Evolutionary conservation across 257 asterid genomes (phyloP).

Genomic region (Nicotiana obtusifolia): DNA sequence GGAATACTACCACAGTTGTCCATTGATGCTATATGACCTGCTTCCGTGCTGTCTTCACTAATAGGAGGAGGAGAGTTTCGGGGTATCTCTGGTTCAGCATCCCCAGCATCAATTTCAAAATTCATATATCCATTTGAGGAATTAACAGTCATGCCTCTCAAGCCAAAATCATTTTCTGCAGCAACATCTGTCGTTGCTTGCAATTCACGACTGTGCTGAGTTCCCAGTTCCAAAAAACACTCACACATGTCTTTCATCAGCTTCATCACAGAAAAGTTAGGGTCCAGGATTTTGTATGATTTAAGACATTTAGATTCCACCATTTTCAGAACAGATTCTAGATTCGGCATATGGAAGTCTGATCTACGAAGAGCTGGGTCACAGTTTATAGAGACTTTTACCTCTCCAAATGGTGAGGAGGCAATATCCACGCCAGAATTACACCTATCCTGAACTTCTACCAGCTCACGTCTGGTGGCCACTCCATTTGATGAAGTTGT

Average conservation of each 20-base stretch:
- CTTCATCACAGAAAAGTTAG: slow-evolving; percentile 37
- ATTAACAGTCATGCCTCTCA: slow-evolving; percentile 12
- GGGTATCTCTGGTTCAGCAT: slow-evolving; percentile 19
- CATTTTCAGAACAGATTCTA: slow-evolving; percentile 37
- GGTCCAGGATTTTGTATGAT: slow-evolving; percentile 34
- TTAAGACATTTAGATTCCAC: slow-evolving; percentile 46
- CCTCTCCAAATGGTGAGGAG: slow-evolving; percentile 55
- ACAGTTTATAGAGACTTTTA: slow-evolving; percentile 42
- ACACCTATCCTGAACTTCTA: slow-evolving; percentile 21
- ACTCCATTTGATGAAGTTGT: slow-evolving; percentile 20
- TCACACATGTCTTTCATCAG: slow-evolving; percentile 58
- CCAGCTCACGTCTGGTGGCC: slow-evolving; percentile 18
- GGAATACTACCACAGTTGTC: slow-evolving; percentile 23
- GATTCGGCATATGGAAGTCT: slow-evolving; percentile 38
- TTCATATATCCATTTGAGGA: slow-evolving; percentile 22
- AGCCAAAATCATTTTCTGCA: slow-evolving; percentile 4
- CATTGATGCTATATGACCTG: slow-evolving; percentile 22
- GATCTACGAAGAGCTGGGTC: slow-evolving; percentile 31
- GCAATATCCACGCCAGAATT: slow-evolving; percentile 42
- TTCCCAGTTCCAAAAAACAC: slow-evolving; percentile 39
- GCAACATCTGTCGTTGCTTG: slow-evolving; percentile 16
- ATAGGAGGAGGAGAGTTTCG: slow-evolving; percentile 28
- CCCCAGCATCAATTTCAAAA: slow-evolving; percentile 27
- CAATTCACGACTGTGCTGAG: slow-evolving; percentile 24
- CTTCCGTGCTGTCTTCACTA: slow-evolving; percentile 23